These are phyloP conservation scores for Fusarium sp. DNA, from an alignment of 2,329 filamentous ascomycete species.

Conservation along the genomic window DNA sequence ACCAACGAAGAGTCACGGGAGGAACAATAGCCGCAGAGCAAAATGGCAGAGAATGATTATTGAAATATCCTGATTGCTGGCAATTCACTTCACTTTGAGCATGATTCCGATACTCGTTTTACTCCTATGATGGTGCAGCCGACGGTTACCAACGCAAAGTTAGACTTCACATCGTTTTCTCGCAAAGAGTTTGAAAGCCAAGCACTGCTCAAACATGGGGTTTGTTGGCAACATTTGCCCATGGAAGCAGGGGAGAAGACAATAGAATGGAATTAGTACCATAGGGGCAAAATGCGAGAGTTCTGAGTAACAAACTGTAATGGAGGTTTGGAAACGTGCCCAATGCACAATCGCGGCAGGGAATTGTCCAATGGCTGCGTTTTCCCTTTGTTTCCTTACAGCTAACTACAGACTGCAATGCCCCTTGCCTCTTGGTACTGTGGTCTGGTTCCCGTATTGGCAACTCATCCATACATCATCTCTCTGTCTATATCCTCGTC, in stretches of 20 bases:
- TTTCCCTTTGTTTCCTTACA: neutral
- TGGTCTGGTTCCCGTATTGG: neutral
- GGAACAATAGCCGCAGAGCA: neutral
- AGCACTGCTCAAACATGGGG: neutral
- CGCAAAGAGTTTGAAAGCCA: neutral
- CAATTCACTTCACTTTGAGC: neutral
- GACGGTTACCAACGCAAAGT: neutral
- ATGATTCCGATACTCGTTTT: neutral
- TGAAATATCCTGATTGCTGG: neutral
- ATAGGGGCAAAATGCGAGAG: neutral
- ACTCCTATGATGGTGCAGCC: neutral
- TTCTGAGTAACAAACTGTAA: neutral
- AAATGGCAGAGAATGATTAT: neutral
- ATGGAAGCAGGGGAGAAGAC: neutral
- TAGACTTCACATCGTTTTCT: neutral
- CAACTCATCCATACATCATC: slow-evolving; percentile 9
- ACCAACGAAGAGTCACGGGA: neutral
- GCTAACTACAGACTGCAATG: neutral
- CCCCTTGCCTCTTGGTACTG: too few species aligned
- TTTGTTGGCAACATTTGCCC: neutral
- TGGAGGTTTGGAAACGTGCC: neutral
- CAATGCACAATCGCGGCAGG: neutral
- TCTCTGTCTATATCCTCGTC: slow-evolving; percentile 21
- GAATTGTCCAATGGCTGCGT: neutral
- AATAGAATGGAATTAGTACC: neutral